These are phyloP conservation scores for Neodidymelliopsis sp. DNA, from an alignment of 2,329 filamentous ascomycete genomes.

Conservation along the genomic window DNA sequence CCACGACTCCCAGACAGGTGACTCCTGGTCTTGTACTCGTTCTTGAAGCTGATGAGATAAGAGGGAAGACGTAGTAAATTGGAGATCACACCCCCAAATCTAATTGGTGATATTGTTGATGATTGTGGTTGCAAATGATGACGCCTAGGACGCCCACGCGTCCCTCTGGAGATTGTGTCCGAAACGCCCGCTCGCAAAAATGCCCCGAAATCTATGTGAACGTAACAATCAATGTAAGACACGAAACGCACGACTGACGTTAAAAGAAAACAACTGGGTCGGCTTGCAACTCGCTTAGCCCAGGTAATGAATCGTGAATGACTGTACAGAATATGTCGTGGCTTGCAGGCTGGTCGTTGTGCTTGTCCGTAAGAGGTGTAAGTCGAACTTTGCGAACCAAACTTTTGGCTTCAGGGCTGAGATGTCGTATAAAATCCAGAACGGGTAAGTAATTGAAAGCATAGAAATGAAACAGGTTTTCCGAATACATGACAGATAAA, in stretches of 20 bases:
- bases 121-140: not conserved
- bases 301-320: conserved; percentile 48
- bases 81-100: not conserved
- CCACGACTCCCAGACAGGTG: conserved; percentile 25
- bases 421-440: conserved; percentile 49
- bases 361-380: conserved; percentile 47
- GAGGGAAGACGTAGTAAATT: not conserved
- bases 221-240: not conserved
- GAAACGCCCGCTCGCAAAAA: conserved; percentile 14
- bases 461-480: conserved; percentile 51
- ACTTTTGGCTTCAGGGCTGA: conserved; percentile 49
- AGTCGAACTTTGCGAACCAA: conserved; percentile 49
- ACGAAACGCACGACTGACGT: not conserved
- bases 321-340: conserved; percentile 50
- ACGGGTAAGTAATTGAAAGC: conserved; percentile 51
- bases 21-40: conserved; percentile 30
- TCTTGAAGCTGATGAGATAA: not conserved
- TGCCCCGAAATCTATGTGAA: conserved; percentile 12
- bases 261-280: conserved; percentile 49
- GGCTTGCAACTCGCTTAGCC: conserved; percentile 46
- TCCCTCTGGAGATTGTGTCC: not conserved
- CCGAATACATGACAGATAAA: conserved; percentile 49
- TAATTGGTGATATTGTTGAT: not conserved
- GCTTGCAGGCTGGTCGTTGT: conserved; percentile 43
- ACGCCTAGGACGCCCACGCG: not conserved